Percentiles rank a stretch among this genome's conserved stretches.
Evolutionary conservation across 805 yeast genomes (phyloP).

Genomic region (Grigorovia humatica): DNA sequence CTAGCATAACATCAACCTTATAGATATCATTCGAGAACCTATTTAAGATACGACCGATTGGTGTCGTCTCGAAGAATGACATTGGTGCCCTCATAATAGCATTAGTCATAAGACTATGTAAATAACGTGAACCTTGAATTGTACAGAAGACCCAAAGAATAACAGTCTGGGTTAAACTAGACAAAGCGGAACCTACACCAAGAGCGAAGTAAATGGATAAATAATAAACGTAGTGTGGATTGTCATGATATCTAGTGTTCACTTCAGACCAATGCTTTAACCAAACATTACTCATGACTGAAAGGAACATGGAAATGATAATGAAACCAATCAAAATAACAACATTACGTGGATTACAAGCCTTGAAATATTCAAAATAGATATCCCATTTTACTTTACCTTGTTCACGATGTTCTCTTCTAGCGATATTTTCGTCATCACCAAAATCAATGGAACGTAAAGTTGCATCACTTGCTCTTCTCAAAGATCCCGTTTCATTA

Average conservation of each 20-base stretch:
- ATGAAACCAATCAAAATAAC: constrained; percentile 44
- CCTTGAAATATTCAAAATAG: constrained; percentile 72
- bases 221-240: constrained; percentile 64
- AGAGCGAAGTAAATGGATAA: constrained; percentile 64
- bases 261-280: constrained; percentile 95
- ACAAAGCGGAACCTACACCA: constrained; percentile 57
- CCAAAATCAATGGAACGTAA: constrained; percentile 26
- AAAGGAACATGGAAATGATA: constrained; percentile 46
- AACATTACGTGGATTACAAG: constrained; percentile 69
- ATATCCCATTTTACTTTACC: constrained; percentile 90
- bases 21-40: constrained; percentile 87
- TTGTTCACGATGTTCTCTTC: constrained; percentile 75
- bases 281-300: constrained; percentile 78
- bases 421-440: constrained; percentile 28
- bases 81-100: constrained; percentile 81
- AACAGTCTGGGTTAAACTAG: constrained; percentile 54
- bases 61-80: constrained; percentile 93
- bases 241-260: constrained; percentile 55
- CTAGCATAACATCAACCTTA: constrained; percentile 71
- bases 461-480: constrained; percentile 51
- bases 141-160: constrained; percentile 74
- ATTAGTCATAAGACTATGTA: constrained; percentile 68
- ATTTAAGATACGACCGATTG: constrained; percentile 84
- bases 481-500: constrained; percentile 34
- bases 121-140: constrained; percentile 64